Base-by-base conservation (phyloP, 148 eudicot genomes). In the Chenopodium formosanum region DNA sequence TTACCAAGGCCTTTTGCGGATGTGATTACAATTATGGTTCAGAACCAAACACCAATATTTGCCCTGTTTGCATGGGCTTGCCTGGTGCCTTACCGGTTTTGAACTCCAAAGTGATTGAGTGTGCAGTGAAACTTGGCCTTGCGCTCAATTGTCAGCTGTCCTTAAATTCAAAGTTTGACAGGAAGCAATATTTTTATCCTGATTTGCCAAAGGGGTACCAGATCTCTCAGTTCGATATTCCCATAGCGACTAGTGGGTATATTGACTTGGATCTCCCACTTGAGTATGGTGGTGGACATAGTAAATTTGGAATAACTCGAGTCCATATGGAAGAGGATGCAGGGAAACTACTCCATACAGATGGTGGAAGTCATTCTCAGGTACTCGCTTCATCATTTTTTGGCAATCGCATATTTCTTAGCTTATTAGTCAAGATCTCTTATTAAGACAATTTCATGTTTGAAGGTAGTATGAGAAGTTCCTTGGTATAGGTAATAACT, bases 291-390 rank as follows among this genome's bases (percentile, higher is more conserved):
- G 98, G 99, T 58, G 99, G 98, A 65, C 99, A 94, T 79, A 89
- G 94, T 87, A 91, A 84, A 82, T 96, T 96, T 85, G 98, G 99
- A 64, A 84, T 96, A 23, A 96, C 99, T 53, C 89, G 99, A 74
- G 98, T 96, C 48, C 99, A 96, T 89, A 94, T 96, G 94, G 99
- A 96, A 81, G 99, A 96, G 86, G 99, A 96, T 90, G 99, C 99
- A 14, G 99, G 99, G 73, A 96, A 96, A 84, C 85, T 92, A 77
- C 90, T 96, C 77, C 99, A 96, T 81, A 79, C 93, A 1, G 99
- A 90, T 23, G 87, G 86, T 82, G 94, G 91, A 58, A 90, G 87
- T 83, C 87, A 82, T 86, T 96, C 98, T 75, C 95, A 91, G 99
- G 99, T 82, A 88, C 87, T 76, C 78, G 66, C 66, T 85, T 64